Evolutionary conservation across 768 basidiomycete species (phyloP).

Genomic region (Artomyces pyxidatus): DNA sequence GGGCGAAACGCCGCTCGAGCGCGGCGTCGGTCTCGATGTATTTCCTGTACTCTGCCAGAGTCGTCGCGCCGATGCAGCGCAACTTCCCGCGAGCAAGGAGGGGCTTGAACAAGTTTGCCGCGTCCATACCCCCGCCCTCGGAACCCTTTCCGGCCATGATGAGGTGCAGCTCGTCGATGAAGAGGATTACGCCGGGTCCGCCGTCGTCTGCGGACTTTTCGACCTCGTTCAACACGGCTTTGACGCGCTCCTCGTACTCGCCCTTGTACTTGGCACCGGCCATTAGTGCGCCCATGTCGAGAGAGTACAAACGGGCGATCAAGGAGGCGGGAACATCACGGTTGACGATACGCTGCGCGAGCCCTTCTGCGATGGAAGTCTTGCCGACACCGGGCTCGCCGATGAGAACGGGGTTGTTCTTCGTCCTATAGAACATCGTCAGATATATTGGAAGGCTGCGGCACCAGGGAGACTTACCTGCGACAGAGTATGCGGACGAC

Average conservation of each 20-base stretch:
- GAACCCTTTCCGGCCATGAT: slow-evolving; percentile 85
- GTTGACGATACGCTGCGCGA: slow-evolving; percentile 92
- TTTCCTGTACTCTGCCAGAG: slow-evolving; percentile 85
- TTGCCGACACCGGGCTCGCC: slow-evolving; percentile 96
- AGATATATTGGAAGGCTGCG: not conserved
- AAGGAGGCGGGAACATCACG: slow-evolving; percentile 80
- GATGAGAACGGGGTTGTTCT: slow-evolving; percentile 96
- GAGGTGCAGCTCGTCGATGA: slow-evolving; percentile 92
- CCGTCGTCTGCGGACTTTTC: slow-evolving; percentile 80
- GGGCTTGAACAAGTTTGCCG: slow-evolving; percentile 88
- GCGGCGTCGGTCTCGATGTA: slow-evolving; percentile 92
- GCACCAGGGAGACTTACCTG: slow-evolving; percentile 34
- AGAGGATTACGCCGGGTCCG: slow-evolving; percentile 70
- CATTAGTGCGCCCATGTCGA: slow-evolving; percentile 96
- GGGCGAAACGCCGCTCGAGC: slow-evolving; percentile 85
- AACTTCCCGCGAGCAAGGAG: slow-evolving; percentile 79
- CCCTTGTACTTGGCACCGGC: slow-evolving; percentile 90
- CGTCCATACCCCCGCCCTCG: slow-evolving; percentile 89
- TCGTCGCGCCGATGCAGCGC: slow-evolving; percentile 83
- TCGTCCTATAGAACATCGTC: slow-evolving; percentile 50
- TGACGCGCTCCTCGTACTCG: slow-evolving; percentile 96
- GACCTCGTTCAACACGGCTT: slow-evolving; percentile 85
- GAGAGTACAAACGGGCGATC: slow-evolving; percentile 67
- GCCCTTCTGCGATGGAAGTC: slow-evolving; percentile 90
- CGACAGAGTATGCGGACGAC: slow-evolving; percentile 77